Evolutionary conservation across 1,284 basidiomycete genomes (phyloP).

Genomic region (Leccinum pachyderme): DNA sequence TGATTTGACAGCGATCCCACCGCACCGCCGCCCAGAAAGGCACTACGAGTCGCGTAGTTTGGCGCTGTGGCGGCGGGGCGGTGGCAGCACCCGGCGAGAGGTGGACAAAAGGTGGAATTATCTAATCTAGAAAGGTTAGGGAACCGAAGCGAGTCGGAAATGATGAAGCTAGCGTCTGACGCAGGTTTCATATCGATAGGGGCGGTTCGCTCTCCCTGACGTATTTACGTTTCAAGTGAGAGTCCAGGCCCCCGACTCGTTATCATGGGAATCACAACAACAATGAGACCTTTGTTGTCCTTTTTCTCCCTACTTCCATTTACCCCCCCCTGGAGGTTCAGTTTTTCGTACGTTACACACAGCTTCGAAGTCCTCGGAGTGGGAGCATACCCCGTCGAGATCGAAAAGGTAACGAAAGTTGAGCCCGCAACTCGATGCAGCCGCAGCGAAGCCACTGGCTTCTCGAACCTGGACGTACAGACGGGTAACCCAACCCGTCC

Average conservation of each 20-base stretch:
- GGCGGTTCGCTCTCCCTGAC: conserved; percentile 5
- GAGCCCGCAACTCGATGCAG: background rate
- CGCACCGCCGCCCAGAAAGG: background rate
- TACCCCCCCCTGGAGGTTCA: background rate
- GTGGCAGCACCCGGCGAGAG: background rate
- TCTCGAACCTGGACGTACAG: background rate
- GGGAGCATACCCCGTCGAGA: background rate
- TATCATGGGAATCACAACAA: background rate
- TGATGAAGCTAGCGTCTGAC: background rate
- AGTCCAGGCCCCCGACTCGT: background rate
- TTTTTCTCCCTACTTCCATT: background rate
- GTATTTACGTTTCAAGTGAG: conserved; percentile 1
- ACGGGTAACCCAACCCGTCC: background rate
- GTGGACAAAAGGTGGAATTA: background rate
- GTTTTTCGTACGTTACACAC: background rate
- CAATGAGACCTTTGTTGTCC: background rate
- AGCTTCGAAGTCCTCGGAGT: background rate
- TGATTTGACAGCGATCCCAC: background rate
- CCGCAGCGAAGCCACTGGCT: background rate
- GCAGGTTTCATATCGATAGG: conserved; percentile 8
- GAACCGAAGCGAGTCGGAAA: background rate
- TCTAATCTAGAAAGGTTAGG: background rate
- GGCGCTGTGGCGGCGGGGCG: background rate
- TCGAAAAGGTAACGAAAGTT: background rate
- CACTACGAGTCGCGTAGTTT: background rate